These are phyloP conservation scores for Coemansia sp. DNA, from an alignment of 192 early-diverging fungal genomes.

Conservation along the genomic window DNA sequence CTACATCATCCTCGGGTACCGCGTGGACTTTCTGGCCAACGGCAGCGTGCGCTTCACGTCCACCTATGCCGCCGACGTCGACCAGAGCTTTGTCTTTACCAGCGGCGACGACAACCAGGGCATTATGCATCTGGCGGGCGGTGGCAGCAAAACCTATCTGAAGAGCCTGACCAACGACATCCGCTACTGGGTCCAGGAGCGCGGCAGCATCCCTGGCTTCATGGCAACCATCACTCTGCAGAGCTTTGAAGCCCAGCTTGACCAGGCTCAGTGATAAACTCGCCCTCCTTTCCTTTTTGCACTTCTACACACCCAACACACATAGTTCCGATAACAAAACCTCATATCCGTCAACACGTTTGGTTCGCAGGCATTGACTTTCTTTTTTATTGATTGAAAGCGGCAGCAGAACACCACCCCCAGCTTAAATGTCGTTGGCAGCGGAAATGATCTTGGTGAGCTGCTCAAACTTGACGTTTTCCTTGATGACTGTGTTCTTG, in stretches of 20 bases:
- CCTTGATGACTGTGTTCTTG: conserved; percentile 82
- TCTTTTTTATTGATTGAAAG: background rate
- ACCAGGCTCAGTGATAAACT: background rate
- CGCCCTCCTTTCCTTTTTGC: background rate
- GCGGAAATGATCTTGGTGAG: conserved; percentile 56
- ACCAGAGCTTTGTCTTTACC: conserved; percentile 75
- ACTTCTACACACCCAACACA: background rate
- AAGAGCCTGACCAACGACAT: conserved; percentile 61
- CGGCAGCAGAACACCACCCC: background rate
- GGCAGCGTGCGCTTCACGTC: conserved; percentile 78
- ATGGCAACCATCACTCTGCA: conserved; percentile 74
- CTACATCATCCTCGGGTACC: conserved; percentile 71
- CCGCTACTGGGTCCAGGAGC: conserved; percentile 68
- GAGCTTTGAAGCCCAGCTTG: conserved; percentile 56
- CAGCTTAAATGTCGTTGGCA: conserved; percentile 42
- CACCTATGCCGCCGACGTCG: conserved; percentile 61
- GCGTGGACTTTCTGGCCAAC: conserved; percentile 67
- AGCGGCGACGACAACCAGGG: conserved; percentile 64
- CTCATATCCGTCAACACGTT: background rate
- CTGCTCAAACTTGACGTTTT: conserved; percentile 84
- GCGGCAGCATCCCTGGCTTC: conserved; percentile 80
- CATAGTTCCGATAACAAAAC: background rate
- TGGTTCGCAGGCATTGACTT: too few relatives aligned
- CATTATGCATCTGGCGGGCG: conserved; percentile 69
- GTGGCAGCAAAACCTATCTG: conserved; percentile 65